Conservation (phyloP, 305 asterid genomes). For the Andrographis paniculata region DNA sequence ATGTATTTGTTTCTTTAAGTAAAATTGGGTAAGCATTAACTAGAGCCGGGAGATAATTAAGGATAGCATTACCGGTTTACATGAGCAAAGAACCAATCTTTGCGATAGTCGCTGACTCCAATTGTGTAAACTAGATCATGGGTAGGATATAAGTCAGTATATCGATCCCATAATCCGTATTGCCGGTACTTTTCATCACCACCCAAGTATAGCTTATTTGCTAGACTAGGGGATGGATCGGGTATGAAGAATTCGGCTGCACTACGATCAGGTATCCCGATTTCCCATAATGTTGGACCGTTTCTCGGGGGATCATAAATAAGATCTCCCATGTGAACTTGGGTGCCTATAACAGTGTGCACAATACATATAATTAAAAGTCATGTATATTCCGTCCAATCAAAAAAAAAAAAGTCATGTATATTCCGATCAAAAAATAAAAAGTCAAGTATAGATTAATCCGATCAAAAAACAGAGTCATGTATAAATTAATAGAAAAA, state of each 20-base stretch:
- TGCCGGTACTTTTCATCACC: slow-evolving; percentile 57
- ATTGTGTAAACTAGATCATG: slow-evolving; percentile 38
- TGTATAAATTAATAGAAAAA: too few species aligned
- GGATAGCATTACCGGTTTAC: slow-evolving; percentile 33
- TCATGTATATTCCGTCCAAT: not conserved
- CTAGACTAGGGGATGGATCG: slow-evolving; percentile 39
- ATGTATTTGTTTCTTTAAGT: not conserved
- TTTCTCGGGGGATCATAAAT: slow-evolving; percentile 54
- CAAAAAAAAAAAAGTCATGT: not conserved
- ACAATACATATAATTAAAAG: not conserved
- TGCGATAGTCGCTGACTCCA: slow-evolving; percentile 35
- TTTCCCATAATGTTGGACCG: slow-evolving; percentile 72
- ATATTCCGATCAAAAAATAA: too few species aligned
- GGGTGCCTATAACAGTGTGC: slow-evolving; percentile 23
- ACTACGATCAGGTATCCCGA: slow-evolving; percentile 63
- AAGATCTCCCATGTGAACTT: slow-evolving; percentile 27
- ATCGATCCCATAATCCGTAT: slow-evolving; percentile 55
- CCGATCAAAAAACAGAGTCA: too few species aligned
- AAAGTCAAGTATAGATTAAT: too few species aligned
- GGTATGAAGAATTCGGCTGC: slow-evolving; percentile 62
- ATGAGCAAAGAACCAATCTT: slow-evolving; percentile 60
- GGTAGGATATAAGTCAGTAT: slow-evolving; percentile 41
- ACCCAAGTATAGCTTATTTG: slow-evolving; percentile 43
- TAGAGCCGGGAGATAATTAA: not conserved
- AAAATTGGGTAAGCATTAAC: not conserved